Conservation (phyloP, 768 basidiomycete species). For the Tricholoma furcatifolium region DNA sequence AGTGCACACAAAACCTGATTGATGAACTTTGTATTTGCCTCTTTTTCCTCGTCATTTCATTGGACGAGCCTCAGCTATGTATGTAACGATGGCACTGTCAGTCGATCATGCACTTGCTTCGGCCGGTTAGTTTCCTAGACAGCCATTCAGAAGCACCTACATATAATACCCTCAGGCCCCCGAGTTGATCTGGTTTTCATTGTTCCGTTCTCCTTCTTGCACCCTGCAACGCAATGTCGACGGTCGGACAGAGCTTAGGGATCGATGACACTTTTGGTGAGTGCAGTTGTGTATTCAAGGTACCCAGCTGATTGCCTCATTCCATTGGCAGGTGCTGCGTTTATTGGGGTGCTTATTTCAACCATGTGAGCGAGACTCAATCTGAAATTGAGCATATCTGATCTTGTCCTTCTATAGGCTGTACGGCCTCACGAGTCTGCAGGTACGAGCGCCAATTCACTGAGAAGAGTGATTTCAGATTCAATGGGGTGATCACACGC, state of each 20-base stretch:
- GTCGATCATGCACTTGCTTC: not conserved
- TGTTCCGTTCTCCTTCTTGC: not conserved
- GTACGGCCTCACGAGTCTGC: conserved; percentile 36
- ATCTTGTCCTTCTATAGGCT: conserved; percentile 19
- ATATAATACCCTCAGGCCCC: conserved; percentile 2
- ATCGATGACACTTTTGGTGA: conserved; percentile 25
- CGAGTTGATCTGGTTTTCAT: not conserved
- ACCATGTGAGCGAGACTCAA: conserved; percentile 24
- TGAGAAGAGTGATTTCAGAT: not conserved
- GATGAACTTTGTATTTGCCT: too few relatives aligned
- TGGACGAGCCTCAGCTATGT: too few relatives aligned
- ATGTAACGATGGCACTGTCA: too few relatives aligned
- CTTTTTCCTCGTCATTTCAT: too few relatives aligned
- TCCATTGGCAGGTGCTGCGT: conserved; percentile 19
- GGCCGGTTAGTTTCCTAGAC: not conserved
- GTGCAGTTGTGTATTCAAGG: not conserved
- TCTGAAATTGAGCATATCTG: not conserved
- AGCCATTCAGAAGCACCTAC: not conserved
- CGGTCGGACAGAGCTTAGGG: not conserved
- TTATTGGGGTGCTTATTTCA: conserved; percentile 31
- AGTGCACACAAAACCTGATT: too few relatives aligned
- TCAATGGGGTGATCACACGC: too few relatives aligned
- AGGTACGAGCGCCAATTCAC: conserved; percentile 16
- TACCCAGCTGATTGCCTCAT: not conserved
- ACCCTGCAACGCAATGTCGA: conserved; percentile 3